Percentiles rank a stretch among this genome's conserved stretches.
phyloP scores from a whole-genome alignment of 2,329 filamentous ascomycete genomes.

The Pyricularia pennisetigena region DNA sequence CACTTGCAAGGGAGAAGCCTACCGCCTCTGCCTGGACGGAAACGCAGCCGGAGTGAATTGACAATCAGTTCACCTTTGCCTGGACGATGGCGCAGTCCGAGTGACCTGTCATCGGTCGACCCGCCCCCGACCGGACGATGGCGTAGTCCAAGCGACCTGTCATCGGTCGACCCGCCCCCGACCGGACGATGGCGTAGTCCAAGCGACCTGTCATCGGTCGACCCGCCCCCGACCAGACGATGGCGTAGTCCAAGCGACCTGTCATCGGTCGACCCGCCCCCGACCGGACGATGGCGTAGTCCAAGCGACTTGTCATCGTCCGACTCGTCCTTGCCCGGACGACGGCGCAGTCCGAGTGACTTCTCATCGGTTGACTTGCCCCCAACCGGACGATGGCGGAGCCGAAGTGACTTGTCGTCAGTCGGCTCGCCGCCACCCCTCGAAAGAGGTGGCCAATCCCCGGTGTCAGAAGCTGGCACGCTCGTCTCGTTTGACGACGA shows the following conservation, averaged over 20 bases:
- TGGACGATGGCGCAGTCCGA: neutral
- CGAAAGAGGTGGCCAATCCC: slow-evolving; percentile 15
- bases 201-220: slow-evolving; percentile 5
- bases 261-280: too few species aligned
- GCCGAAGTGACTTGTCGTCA: slow-evolving; percentile 3
- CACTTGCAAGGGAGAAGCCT: neutral
- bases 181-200: slow-evolving; percentile 5
- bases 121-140: slow-evolving; percentile 2
- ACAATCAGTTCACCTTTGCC: neutral
- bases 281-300: slow-evolving; percentile 4
- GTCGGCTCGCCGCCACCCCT: neutral
- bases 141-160: too few species aligned
- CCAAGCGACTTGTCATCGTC: slow-evolving; percentile 2
- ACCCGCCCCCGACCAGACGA: slow-evolving; percentile 6
- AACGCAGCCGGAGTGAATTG: neutral
- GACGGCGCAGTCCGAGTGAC: too few species aligned
- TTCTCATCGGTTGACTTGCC: too few species aligned
- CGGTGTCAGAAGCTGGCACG: slow-evolving; percentile 33
- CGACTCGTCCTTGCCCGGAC: neutral
- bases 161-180: too few species aligned
- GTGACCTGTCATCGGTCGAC: slow-evolving; percentile 7
- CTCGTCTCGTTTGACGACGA: slow-evolving; percentile 37
- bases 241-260: neutral
- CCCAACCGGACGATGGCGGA: too few species aligned
- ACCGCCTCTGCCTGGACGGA: neutral